Evolutionary conservation across 1,139 yeast species (phyloP).

Genomic region (Saccharomycopsis phalli): DNA sequence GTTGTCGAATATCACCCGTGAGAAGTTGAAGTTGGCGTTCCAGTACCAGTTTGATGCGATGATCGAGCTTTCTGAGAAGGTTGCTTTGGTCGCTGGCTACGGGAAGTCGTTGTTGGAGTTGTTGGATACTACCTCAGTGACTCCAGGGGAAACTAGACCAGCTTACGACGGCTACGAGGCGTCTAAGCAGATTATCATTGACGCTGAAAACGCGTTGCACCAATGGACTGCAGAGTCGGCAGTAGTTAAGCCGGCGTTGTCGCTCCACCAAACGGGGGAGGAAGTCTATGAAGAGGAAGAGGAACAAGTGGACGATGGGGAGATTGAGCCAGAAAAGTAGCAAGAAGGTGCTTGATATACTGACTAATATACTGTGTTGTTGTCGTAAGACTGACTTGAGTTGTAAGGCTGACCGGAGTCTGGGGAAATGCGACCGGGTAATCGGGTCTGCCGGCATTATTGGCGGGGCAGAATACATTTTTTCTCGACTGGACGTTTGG

Average conservation of each 20-base stretch:
- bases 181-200: conserved; percentile 93
- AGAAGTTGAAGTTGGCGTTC: conserved; percentile 94
- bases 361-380: too few species aligned
- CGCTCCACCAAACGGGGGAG: conserved; percentile 62
- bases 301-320: conserved; percentile 36
- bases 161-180: conserved; percentile 98
- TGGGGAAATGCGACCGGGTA: too few species aligned
- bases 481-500: too few species aligned
- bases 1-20: conserved; percentile 94
- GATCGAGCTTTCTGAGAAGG: conserved; percentile 93
- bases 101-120: conserved; percentile 96
- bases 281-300: conserved; percentile 42
- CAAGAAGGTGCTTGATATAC: too few species aligned
- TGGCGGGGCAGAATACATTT: too few species aligned
- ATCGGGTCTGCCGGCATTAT: too few species aligned
- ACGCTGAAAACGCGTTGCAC: conserved; percentile 92
- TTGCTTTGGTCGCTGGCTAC: conserved; percentile 95
- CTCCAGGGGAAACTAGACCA: conserved; percentile 99
- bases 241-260: conserved; percentile 68
- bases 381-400: too few species aligned
- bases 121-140: conserved; percentile 92
- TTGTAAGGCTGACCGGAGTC: too few species aligned
- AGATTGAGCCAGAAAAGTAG: too few species aligned
- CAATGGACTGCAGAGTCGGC: conserved; percentile 88
- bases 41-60: conserved; percentile 94